These are phyloP conservation scores for Wickerhamomyces kurtzmanii DNA, from an alignment of 805 yeast species.

Conservation along the genomic window DNA sequence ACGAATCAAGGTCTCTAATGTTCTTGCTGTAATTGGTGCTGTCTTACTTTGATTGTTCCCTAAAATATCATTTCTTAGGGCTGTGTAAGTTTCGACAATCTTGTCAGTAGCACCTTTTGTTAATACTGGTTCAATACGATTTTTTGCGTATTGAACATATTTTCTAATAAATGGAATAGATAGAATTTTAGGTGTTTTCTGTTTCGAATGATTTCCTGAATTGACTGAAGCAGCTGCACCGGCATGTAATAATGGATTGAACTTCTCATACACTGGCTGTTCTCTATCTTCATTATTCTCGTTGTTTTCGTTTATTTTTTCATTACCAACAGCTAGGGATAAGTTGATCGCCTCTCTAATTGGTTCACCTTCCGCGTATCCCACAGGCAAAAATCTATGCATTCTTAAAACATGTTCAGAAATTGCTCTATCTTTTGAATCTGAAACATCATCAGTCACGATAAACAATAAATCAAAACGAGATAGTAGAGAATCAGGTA, in stretches of 20 bases:
- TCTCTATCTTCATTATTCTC: slow-evolving; percentile 25
- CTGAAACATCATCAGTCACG: slow-evolving; percentile 91
- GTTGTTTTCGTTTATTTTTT: slow-evolving; percentile 37
- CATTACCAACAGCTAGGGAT: slow-evolving; percentile 75
- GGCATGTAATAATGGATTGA: slow-evolving; percentile 72
- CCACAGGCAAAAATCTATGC: slow-evolving; percentile 84
- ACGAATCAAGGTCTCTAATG: slow-evolving; percentile 91
- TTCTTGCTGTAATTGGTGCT: slow-evolving; percentile 97
- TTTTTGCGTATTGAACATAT: slow-evolving; percentile 90
- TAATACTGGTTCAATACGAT: slow-evolving; percentile 72
- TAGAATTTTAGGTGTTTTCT: slow-evolving; percentile 36
- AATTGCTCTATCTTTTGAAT: slow-evolving; percentile 72
- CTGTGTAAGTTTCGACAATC: slow-evolving; percentile 73
- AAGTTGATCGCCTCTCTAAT: slow-evolving; percentile 67
- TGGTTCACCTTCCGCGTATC: slow-evolving; percentile 89
- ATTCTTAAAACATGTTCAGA: slow-evolving; percentile 93
- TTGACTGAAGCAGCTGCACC: slow-evolving; percentile 46
- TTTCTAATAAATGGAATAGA: slow-evolving; percentile 83
- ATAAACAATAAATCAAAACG: slow-evolving; percentile 95
- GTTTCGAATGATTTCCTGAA: slow-evolving; percentile 21
- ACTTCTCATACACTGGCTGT: slow-evolving; percentile 64
- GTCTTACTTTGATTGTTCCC: slow-evolving; percentile 63
- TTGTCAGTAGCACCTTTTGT: slow-evolving; percentile 69
- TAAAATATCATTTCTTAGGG: slow-evolving; percentile 66
- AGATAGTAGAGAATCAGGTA: slow-evolving; percentile 91